These are phyloP conservation scores for Psidium guajava DNA, from an alignment of 345 rosid genomes.

Conservation along the genomic window DNA sequence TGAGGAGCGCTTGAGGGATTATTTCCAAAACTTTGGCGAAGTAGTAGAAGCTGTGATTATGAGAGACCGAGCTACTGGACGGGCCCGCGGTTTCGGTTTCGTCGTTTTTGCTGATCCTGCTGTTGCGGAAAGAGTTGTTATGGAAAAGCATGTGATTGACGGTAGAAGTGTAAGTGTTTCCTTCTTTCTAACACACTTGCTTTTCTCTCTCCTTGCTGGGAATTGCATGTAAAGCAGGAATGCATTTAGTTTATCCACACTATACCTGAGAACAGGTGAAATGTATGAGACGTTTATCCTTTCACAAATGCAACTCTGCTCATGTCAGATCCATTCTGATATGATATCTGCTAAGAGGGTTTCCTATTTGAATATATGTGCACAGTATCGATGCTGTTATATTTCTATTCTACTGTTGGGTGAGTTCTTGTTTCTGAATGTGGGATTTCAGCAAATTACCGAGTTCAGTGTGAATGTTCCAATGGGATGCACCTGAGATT, in stretches of 20 bases:
- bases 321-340: background rate
- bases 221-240: background rate
- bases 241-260: background rate
- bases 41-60: constrained; percentile 81
- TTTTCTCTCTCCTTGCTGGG: background rate
- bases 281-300: background rate
- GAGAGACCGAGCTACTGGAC: constrained; percentile 92
- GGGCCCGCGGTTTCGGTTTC: constrained; percentile 95
- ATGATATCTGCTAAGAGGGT: background rate
- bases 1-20: constrained; percentile 78
- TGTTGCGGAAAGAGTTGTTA: constrained; percentile 70
- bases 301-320: background rate
- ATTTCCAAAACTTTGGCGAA: constrained; percentile 71
- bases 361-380: background rate
- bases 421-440: background rate
- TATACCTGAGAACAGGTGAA: background rate
- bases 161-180: constrained; percentile 59
- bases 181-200: background rate
- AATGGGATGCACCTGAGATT: background rate
- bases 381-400: background rate
- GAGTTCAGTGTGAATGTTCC: background rate
- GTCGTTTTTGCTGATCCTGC: constrained; percentile 72
- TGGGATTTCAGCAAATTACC: background rate
- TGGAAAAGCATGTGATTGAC: constrained; percentile 68
- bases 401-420: background rate